Evolutionary conservation across 495 filamentous ascomycete genomes (phyloP), one percentile per base, ranked within the genome.

Genomic region (Xylaria castorea): DNA sequence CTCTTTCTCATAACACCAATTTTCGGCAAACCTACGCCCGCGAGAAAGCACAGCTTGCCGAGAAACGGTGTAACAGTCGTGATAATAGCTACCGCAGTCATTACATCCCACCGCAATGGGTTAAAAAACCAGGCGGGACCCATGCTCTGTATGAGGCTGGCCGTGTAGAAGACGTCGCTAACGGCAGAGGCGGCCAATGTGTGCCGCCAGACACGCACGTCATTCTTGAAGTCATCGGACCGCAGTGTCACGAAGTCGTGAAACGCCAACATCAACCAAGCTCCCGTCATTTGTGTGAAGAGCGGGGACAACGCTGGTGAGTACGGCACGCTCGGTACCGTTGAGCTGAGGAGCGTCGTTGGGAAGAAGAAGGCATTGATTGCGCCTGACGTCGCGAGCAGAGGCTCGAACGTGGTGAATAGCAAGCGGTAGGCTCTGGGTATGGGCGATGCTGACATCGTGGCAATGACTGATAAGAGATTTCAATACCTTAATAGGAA

Each of bases 231-330:
- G 46, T 27, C 66, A 12, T 14, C 66, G 1, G 66, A 68, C 9
- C 68, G 68, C n/a, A 71, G 68, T 14, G 83, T 82, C 20, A 83
- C 79, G 76, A 85, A 84, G 73, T 87, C 85, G 75, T 87, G 85
- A 69, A 86, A 86, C 51, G 82, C 82, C 16, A 81, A 77, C 58
- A 83, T 80, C 46, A 87, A 76, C 83, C 83, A 86, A 9, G 68
- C 48, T 5, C 68, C 68, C 46, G 68, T 71, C 58, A 71, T 51
- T 14, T 71, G 68, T 8, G 68, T 71, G 46, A 71, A 64, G 27
- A 71, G 58, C 22, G 68, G 68, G 1, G 68, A 36, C 32, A 71
- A 58, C 5, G 60, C 58, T 4, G 58, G 68, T 7, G 42, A 53
- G 27, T 71, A 71, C 27, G 68, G 57, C n/a, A 71, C 58, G 58